Conservation (phyloP, 2,329 filamentous ascomycete species). For the Penicillium brasilianum region DNA sequence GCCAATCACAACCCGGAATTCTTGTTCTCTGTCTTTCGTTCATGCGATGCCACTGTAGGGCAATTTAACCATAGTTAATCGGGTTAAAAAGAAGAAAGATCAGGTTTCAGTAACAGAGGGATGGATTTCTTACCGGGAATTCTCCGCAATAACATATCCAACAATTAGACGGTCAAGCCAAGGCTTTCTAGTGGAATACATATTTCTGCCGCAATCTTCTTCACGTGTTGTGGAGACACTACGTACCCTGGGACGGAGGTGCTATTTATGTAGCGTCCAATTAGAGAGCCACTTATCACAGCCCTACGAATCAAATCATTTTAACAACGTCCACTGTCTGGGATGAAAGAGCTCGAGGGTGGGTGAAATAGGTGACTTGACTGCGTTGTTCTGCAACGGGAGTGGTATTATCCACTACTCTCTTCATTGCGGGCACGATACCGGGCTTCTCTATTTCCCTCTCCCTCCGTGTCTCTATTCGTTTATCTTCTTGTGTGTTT, state of each 20-base stretch:
- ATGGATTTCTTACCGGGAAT: too few species aligned
- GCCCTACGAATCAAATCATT: constrained; percentile 47
- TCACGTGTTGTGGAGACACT: too few species aligned
- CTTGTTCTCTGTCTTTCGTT: background rate
- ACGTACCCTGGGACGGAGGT: background rate
- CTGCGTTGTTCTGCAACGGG: constrained; percentile 2
- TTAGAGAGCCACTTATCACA: constrained; percentile 26
- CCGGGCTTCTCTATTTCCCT: background rate
- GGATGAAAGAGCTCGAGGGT: constrained; percentile 3
- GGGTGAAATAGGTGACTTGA: background rate
- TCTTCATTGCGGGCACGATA: background rate
- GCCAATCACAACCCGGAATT: constrained; percentile 14
- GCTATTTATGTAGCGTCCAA: background rate
- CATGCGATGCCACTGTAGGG: background rate
- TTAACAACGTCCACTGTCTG: constrained; percentile 35
- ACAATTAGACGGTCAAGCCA: too few species aligned
- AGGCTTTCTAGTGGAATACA: too few species aligned
- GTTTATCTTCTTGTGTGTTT: constrained; percentile 20
- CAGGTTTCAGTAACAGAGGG: too few species aligned
- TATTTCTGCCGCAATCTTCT: too few species aligned
- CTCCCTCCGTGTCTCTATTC: background rate
- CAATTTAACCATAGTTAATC: background rate
- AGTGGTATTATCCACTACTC: background rate
- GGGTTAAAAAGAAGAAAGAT: background rate
- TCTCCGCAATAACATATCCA: too few species aligned